Base-by-base conservation (phyloP, 352 stramenopile species). In the Phytophthora citrophthora region DNA sequence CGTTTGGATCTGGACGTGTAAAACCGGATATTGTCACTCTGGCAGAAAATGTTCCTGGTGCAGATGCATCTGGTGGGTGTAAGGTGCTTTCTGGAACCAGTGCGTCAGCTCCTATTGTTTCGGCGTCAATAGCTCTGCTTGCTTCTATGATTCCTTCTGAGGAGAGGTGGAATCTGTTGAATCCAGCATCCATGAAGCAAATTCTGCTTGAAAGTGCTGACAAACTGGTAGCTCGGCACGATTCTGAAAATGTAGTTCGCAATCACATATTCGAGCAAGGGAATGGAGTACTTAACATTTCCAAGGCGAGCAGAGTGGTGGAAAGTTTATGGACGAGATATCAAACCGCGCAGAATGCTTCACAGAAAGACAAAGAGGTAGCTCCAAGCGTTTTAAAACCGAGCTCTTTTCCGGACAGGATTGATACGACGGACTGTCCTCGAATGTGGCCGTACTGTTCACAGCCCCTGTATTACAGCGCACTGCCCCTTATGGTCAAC, bases 181-280 rank as follows among this genome's bases (percentile, higher is more conserved):
- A 90, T 27, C 79, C 83, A 26, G 83, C 81, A 16, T 87, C 81
- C 5, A 70, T 92, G 50, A 94, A 94, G 51, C 81, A 89, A 48
- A 77, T 94, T 16, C 55, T 94, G 9, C 58, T 89, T 13, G 41
- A 79, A 51, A 90, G 76, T 47, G 80, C 85, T 7, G 74, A 89
- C 12, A 70, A 68, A 34, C 45, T 90, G 12, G 56, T 69, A 29
- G 62, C 79, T 23, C 72, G 64, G 7, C 54, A 64, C 7, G 52
- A 85, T 24, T 46, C 69, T 10, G 73, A 81, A 1, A 72, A 80
- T 48, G 68, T 81, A 0, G 68, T 87, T 55, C 79, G 81, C 57
- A 89, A 91, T 51, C 83, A 94, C 47, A 83, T 96, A 31, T 96
- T 94, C 53, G 89, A 96, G 67, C 89, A 97, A 69, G 89, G 89